Percentiles rank a stretch among this genome's conserved stretches.
Evolutionary conservation across 2,329 filamentous ascomycete genomes (phyloP).

Genomic region (Sphaceloma murrayae): DNA sequence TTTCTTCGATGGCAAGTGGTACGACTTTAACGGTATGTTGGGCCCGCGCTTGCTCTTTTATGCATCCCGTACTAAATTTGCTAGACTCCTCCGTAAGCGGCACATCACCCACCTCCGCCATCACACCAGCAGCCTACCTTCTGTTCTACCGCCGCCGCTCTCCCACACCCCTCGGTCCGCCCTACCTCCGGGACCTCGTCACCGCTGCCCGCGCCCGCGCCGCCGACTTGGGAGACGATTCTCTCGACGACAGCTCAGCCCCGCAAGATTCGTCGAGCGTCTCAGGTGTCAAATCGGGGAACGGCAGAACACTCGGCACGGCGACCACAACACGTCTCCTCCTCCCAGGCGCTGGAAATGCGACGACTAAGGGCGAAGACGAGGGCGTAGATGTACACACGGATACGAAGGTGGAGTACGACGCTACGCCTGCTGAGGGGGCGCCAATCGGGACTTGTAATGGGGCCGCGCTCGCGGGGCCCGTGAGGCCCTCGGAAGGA

Average conservation of each 20-base stretch:
- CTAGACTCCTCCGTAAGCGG: constrained; percentile 65
- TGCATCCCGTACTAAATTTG: constrained; percentile 33
- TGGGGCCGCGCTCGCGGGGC: constrained; percentile 6
- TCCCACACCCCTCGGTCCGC: constrained; percentile 65
- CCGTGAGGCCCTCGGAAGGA: constrained; percentile 32
- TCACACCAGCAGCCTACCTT: constrained; percentile 75
- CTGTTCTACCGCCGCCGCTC: constrained; percentile 91
- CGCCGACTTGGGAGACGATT: constrained; percentile 35
- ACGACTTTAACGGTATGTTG: constrained; percentile 83
- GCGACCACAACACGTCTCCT: constrained; percentile 1
- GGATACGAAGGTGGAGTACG: not conserved
- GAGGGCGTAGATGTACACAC: constrained; percentile 15
- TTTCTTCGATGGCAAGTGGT: constrained; percentile 82
- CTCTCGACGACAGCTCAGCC: constrained; percentile 76
- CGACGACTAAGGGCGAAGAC: constrained; percentile 16
- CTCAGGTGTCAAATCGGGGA: constrained; percentile 63
- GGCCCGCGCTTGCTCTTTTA: constrained; percentile 1
- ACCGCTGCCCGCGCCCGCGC: constrained; percentile 47
- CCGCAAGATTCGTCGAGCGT: constrained; percentile 85
- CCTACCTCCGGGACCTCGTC: constrained; percentile 61
- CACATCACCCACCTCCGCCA: constrained; percentile 51
- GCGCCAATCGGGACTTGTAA: not conserved
- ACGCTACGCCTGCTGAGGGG: not conserved
- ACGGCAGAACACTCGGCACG: not conserved
- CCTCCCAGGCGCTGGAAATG: constrained; percentile 30